Evolutionary conservation across 371 early-diverging fungal species (phyloP).

Genomic region (Mucor sp.): DNA sequence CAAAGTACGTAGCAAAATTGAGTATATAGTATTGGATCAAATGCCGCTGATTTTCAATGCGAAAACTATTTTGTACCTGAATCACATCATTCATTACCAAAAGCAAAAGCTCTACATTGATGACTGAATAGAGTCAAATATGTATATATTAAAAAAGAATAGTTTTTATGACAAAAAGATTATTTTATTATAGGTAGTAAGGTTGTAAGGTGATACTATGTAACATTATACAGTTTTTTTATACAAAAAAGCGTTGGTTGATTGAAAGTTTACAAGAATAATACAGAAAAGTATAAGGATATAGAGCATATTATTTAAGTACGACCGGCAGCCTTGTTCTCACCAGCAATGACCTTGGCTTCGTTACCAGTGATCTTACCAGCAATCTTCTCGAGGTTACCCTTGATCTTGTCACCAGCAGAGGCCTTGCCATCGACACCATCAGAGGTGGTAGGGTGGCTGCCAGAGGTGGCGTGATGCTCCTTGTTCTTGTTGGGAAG

Average conservation of each 20-base stretch:
- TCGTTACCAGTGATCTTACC: constrained; percentile 34
- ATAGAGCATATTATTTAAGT: neutral
- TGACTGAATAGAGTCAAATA: too few relatives aligned
- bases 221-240: neutral
- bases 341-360: constrained; percentile 28
- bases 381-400: constrained; percentile 30
- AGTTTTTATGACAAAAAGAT: neutral
- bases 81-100: too few relatives aligned
- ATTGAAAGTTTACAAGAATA: neutral
- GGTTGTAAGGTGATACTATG: neutral
- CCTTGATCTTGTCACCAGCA: constrained; percentile 33
- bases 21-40: too few relatives aligned
- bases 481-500: neutral
- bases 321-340: constrained; percentile 26
- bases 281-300: neutral
- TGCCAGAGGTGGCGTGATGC: neutral
- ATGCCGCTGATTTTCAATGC: too few relatives aligned
- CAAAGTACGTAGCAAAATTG: too few relatives aligned
- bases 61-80: too few relatives aligned
- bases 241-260: neutral
- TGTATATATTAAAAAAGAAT: too few relatives aligned
- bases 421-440: constrained; percentile 1
- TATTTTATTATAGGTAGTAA: neutral
- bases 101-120: too few relatives aligned
- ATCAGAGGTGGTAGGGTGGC: neutral